These are phyloP conservation scores for Alnus rubra DNA, from an alignment of 306 rosid genomes.

Conservation along the genomic window DNA sequence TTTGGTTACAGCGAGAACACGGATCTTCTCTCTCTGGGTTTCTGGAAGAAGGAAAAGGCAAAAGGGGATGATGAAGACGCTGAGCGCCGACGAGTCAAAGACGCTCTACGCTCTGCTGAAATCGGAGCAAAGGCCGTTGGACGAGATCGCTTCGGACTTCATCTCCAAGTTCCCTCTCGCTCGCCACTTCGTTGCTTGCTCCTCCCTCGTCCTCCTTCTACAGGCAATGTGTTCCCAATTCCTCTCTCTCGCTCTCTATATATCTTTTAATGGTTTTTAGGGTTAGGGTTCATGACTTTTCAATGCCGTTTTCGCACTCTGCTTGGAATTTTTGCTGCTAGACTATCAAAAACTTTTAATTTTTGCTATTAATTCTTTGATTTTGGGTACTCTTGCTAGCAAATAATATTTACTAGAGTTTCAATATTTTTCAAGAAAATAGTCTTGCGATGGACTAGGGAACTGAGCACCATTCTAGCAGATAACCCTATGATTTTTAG, in stretches of 20 bases:
- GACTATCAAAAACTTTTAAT: not conserved
- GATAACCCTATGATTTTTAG: not conserved
- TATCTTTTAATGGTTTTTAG: constrained; percentile 6
- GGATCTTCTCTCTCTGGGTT: not conserved
- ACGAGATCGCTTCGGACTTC: constrained; percentile 69
- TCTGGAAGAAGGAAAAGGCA: not conserved
- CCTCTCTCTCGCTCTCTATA: not conserved
- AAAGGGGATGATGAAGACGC: constrained; percentile 38
- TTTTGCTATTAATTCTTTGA: not conserved
- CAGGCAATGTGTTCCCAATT: constrained; percentile 43
- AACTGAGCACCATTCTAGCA: not conserved
- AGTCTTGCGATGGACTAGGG: not conserved
- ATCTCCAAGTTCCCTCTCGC: constrained; percentile 42
- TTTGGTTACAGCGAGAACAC: not conserved
- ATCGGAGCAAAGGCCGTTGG: constrained; percentile 62
- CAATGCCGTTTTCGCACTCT: not conserved
- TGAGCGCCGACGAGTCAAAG: constrained; percentile 63
- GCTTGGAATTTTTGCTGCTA: not conserved
- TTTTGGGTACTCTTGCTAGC: not conserved
- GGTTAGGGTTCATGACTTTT: constrained; percentile 1
- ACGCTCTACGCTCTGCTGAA: constrained; percentile 48
- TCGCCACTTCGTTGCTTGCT: constrained; percentile 68
- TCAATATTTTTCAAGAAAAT: not conserved
- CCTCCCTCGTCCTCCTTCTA: constrained; percentile 62
- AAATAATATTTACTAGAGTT: not conserved